Evolutionary conservation across 345 rosid genomes (phyloP), one percentile per base, ranked within the genome.

Genomic region (Firmiana major): DNA sequence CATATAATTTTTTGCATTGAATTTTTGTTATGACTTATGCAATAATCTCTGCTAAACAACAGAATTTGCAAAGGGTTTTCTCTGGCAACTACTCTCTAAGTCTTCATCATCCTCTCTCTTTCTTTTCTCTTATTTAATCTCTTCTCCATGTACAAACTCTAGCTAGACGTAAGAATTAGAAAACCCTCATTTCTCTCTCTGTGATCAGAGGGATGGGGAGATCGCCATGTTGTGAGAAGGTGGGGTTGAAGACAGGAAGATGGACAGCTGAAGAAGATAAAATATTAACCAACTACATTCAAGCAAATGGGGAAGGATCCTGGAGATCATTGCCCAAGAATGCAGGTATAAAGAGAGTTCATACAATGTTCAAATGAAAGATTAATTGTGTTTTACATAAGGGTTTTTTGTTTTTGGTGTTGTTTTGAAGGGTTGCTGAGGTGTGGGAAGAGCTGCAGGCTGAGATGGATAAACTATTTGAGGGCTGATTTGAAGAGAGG

Each of bases 241-340:
- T 89, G 6, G 97, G 97, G 63, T 74, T 94, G 78, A 94, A 86
- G 88, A 89, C 75, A 81, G 98, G 97, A n/a, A 89, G 95, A 82
- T 94, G 98, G 98, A 90, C 98, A 0, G 81, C 88, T 0, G 97
- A 92, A 77, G 98, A 94, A 87, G 98, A 94, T 81, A 81, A 85
- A 79, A 80, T 86, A 36, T 79, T 92, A 75, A 84, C 87, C 48
- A 84, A 77, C 16, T 92, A 90, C 83, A 90, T 92, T 77, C 93
- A 84, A 42, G 83, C 85, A 58, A 82, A 90, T 79, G 98, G 97
- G 7, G 92, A 92, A 80, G 97, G 98, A 49, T 89, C 91, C 4
- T 94, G 98, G 98, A 84, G 92, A 60, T 89, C 97, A 49, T 85
- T 94, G 21, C 94, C 98, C 81, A 89, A 87, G 82, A 88, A 94